Conservation (phyloP, 768 basidiomycete genomes). For the Boletus coccyginus region DNA sequence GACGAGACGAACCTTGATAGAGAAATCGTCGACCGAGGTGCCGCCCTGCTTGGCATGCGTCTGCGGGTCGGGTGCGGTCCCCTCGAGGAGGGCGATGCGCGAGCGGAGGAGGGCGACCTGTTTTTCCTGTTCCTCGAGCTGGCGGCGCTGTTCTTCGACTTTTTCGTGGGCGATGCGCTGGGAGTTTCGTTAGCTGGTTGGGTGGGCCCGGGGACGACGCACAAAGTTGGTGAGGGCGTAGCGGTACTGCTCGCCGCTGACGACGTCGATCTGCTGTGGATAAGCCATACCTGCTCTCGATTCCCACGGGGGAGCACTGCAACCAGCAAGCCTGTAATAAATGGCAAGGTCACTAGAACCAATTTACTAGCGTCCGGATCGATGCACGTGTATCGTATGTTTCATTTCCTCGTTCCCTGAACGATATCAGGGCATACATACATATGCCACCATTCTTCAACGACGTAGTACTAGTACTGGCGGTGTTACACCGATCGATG, state of each 20-base stretch:
- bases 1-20: slow-evolving; percentile 62
- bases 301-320: too few species aligned
- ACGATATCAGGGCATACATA: too few species aligned
- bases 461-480: too few species aligned
- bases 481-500: too few species aligned
- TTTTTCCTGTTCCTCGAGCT: slow-evolving; percentile 80
- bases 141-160: slow-evolving; percentile 75
- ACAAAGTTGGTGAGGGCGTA: slow-evolving; percentile 85
- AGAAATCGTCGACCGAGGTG: slow-evolving; percentile 81
- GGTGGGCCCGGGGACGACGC: slow-evolving; percentile 24
- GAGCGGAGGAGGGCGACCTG: slow-evolving; percentile 81
- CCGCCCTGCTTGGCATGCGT: slow-evolving; percentile 41
- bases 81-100: slow-evolving; percentile 72
- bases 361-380: too few species aligned
- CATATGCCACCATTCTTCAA: too few species aligned
- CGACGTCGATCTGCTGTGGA: slow-evolving; percentile 26
- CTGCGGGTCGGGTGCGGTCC: slow-evolving; percentile 41
- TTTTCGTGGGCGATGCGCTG: slow-evolving; percentile 84
- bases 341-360: too few species aligned
- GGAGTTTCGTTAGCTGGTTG: not conserved
- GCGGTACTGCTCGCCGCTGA: slow-evolving; percentile 67
- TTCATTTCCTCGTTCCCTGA: too few species aligned
- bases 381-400: too few species aligned
- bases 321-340: too few species aligned
- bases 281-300: too few species aligned